Conservation (phyloP, 78 protist genomes). For the Dictyostelium intermedium region DNA sequence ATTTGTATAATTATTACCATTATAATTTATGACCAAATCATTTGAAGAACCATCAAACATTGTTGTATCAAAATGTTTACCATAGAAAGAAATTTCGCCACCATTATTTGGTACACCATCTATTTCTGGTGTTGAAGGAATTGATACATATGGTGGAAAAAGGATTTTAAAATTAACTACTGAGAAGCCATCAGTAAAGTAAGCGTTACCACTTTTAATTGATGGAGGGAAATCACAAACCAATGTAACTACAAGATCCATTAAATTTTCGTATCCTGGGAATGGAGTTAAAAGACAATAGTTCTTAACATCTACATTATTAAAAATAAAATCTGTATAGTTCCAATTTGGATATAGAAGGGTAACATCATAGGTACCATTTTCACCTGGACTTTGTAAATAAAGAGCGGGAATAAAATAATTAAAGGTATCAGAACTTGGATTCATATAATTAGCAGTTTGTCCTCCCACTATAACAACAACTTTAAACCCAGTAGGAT, state of each 20-base stretch:
- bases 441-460: too few species aligned
- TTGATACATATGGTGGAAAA: background rate
- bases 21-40: background rate
- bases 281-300: background rate
- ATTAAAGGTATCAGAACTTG: too few species aligned
- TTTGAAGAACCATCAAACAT: background rate
- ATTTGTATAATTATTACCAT: background rate
- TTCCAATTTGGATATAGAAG: background rate
- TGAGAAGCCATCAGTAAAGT: background rate
- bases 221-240: background rate
- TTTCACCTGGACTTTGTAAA: background rate
- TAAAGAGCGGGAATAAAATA: background rate
- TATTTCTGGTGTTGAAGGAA: background rate
- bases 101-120: background rate
- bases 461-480: background rate
- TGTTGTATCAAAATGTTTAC: background rate
- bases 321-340: background rate
- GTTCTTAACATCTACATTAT: background rate
- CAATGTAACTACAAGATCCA: background rate
- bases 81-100: background rate
- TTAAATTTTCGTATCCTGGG: background rate
- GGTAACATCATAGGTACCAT: background rate
- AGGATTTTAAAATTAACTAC: background rate
- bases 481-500: background rate
- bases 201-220: background rate